Evolutionary conservation across 192 early-diverging fungal genomes (phyloP).

Genomic region (Allomyces macrogynus): DNA sequence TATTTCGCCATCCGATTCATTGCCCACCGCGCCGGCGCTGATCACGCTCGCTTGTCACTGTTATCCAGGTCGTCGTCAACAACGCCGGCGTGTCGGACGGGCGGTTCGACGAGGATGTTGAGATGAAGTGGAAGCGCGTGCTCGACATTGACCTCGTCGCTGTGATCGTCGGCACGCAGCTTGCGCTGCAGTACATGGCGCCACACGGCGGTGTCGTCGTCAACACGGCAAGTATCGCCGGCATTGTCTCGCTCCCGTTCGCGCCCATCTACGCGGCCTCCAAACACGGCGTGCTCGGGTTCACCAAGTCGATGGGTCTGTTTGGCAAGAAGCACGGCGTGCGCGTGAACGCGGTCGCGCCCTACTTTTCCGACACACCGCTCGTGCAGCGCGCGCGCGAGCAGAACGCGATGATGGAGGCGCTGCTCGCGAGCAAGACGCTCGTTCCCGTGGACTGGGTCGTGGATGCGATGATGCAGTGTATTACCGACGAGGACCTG

Average conservation of each 20-base stretch:
- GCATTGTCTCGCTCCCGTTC: conserved; percentile 24
- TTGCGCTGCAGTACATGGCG: conserved; percentile 40
- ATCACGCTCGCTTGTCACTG: too few relatives aligned
- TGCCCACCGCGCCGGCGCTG: too few relatives aligned
- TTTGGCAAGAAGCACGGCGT: conserved; percentile 18
- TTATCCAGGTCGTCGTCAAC: conserved; percentile 25
- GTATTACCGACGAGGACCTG: too few relatives aligned
- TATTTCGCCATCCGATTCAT: not conserved
- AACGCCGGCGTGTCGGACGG: conserved; percentile 37
- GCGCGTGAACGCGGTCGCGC: conserved; percentile 42
- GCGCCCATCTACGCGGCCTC: conserved; percentile 55
- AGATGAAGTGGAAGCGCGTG: conserved; percentile 22
- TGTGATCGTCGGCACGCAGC: conserved; percentile 50
- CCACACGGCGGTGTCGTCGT: conserved; percentile 39
- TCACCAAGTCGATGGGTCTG: conserved; percentile 27
- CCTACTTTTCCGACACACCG: conserved; percentile 29
- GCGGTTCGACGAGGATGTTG: conserved; percentile 18
- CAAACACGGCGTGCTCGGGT: conserved; percentile 52
- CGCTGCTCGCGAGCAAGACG: not conserved
- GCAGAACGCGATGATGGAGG: conserved; percentile 11
- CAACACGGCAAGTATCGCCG: conserved; percentile 57
- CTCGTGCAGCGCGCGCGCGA: conserved; percentile 17
- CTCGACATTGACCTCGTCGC: conserved; percentile 58
- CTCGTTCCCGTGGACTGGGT: too few relatives aligned
- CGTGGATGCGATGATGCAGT: too few relatives aligned